Conservation (phyloP, 257 asterid species). For the Leptodermis oblonga region DNA sequence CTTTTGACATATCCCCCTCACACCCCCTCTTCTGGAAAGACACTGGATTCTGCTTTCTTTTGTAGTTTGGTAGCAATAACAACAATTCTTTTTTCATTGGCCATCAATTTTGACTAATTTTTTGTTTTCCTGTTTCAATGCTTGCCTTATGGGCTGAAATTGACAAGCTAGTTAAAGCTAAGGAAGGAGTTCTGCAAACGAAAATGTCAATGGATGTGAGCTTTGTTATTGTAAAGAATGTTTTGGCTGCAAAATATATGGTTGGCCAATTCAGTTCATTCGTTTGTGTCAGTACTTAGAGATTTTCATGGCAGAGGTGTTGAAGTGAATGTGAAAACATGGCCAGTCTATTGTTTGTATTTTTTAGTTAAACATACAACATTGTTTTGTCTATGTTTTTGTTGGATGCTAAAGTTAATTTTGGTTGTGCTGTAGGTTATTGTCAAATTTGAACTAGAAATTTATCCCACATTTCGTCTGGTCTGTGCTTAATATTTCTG, state of each 20-base stretch:
- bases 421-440: neutral
- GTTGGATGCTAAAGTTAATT: neutral
- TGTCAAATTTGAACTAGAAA: neutral
- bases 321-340: neutral
- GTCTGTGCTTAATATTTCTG: neutral
- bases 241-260: conserved; percentile 79
- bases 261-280: conserved; percentile 34
- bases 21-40: no score
- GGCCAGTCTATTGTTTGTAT: no score
- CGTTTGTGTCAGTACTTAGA: neutral
- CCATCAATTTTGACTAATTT: neutral
- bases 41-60: neutral
- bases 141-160: conserved; percentile 56
- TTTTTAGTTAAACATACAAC: neutral
- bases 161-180: conserved; percentile 65
- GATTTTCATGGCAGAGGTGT: neutral
- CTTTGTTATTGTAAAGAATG: conserved; percentile 88
- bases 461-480: neutral
- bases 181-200: conserved; percentile 75
- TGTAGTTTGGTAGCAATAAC: no score
- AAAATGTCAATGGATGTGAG: conserved; percentile 77
- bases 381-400: neutral
- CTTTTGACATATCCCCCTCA: no score
- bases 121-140: conserved; percentile 26
- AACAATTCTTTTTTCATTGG: neutral